Evolutionary conservation across 768 basidiomycete genomes (phyloP).

Genomic region (Auriculariales sp.): DNA sequence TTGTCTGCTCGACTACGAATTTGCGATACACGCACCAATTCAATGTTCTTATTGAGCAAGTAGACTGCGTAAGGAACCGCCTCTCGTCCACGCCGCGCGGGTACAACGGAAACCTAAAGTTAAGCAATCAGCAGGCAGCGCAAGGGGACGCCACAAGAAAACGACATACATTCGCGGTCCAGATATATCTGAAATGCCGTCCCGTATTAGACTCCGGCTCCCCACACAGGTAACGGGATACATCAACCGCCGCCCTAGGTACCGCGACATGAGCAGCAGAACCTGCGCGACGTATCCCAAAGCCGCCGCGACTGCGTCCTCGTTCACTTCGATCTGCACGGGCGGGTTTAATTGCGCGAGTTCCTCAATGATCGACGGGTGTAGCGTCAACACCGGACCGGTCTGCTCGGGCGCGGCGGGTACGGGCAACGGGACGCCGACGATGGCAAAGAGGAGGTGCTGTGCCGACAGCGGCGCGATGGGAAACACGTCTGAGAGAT

Average conservation of each 20-base stretch:
- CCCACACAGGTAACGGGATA: conserved; percentile 88
- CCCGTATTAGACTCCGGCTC: conserved; percentile 80
- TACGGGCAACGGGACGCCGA: conserved; percentile 82
- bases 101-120: conserved; percentile 80
- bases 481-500: conserved; percentile 68
- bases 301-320: conserved; percentile 78
- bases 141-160: background rate
- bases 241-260: conserved; percentile 58
- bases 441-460: conserved; percentile 79
- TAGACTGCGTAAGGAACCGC: conserved; percentile 94
- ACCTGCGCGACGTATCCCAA: conserved; percentile 84
- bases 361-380: no score
- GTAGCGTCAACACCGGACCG: conserved; percentile 62
- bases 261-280: conserved; percentile 65
- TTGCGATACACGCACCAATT: conserved; percentile 45
- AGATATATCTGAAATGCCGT: conserved; percentile 88
- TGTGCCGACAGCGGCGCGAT: conserved; percentile 76
- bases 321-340: conserved; percentile 33
- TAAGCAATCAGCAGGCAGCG: background rate
- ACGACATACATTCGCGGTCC: conserved; percentile 77
- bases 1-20: background rate
- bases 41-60: conserved; percentile 92
- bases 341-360: no score
- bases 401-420: conserved; percentile 61
- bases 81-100: conserved; percentile 91